Percentiles rank a stretch among this genome's conserved stretches.
Conservation (phyloP, 148 eudicot species). For the Fagopyrum esculentum region DNA sequence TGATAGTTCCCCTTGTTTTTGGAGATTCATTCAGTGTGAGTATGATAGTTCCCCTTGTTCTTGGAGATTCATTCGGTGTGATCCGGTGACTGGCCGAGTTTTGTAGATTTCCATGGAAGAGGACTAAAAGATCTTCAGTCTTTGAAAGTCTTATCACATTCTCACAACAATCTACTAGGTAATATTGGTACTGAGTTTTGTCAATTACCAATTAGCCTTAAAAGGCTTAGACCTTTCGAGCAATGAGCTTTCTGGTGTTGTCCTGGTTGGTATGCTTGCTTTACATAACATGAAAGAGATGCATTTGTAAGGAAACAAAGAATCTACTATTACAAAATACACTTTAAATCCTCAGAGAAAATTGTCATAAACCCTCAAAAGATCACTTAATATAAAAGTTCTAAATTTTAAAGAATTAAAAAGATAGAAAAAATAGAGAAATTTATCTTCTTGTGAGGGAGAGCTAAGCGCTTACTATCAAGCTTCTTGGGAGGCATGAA, state of each 20-base stretch:
- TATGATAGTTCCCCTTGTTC: conserved; percentile 76
- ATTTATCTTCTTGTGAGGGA: no score
- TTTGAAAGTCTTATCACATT: conserved; percentile 48
- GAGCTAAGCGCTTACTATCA: no score
- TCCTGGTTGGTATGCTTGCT: conserved; percentile 42
- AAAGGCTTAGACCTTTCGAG: conserved; percentile 69
- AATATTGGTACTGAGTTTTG: conserved; percentile 35
- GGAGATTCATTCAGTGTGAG: conserved; percentile 61
- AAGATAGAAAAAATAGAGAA: no score
- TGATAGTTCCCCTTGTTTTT: conserved; percentile 74
- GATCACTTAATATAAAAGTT: no score
- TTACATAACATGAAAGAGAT: conserved; percentile 65
- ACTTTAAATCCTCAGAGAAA: no score
- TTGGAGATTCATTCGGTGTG: conserved; percentile 63
- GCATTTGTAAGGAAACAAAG: conserved; percentile 39
- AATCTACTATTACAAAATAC: no score
- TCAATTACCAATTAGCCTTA: conserved; percentile 31
- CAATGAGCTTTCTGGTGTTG: conserved; percentile 47
- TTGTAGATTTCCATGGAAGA: conserved; percentile 45
- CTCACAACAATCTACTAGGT: conserved; percentile 59
- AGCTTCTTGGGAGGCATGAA: no score
- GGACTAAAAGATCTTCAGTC: conserved; percentile 58
- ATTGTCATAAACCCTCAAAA: no score
- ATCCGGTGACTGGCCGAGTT: conserved; percentile 50
- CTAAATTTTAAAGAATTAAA: no score